Evolutionary conservation across 352 stramenopile genomes (phyloP).

Genomic region (Phytophthora sojae): DNA sequence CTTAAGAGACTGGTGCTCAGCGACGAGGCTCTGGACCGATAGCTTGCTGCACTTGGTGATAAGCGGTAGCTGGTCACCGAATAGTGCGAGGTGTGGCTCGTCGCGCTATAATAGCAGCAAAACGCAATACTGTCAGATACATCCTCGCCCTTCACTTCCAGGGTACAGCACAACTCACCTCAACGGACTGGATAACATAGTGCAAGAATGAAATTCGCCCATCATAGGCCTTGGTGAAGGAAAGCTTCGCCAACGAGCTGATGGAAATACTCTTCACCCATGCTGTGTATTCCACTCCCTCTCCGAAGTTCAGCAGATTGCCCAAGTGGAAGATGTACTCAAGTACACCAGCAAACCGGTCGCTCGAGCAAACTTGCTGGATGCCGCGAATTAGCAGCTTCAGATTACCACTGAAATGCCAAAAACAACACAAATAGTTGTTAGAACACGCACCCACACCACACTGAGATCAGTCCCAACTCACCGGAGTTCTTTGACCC

Average conservation of each 20-base stretch:
- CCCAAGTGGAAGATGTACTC: conserved; percentile 78
- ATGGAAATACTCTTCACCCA: conserved; percentile 77
- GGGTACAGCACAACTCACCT: conserved; percentile 38
- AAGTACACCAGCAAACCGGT: conserved; percentile 66
- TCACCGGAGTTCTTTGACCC: conserved; percentile 77
- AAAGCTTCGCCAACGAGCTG: conserved; percentile 79
- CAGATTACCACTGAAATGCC: conserved; percentile 53
- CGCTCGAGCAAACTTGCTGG: conserved; percentile 74
- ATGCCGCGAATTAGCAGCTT: conserved; percentile 72
- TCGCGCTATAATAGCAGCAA: conserved; percentile 52
- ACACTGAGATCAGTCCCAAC: conserved; percentile 6
- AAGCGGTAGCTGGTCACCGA: conserved; percentile 68
- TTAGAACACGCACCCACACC: conserved; percentile 8
- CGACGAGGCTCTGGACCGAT: conserved; percentile 60
- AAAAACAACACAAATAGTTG: neutral
- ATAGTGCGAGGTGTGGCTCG: conserved; percentile 63
- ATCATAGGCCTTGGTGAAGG: conserved; percentile 82
- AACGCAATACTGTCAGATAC: conserved; percentile 4
- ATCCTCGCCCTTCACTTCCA: neutral
- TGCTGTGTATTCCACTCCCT: conserved; percentile 50
- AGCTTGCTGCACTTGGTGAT: conserved; percentile 75
- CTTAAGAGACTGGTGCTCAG: conserved; percentile 68
- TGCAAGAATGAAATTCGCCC: conserved; percentile 80
- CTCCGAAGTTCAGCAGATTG: conserved; percentile 76
- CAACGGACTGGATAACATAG: conserved; percentile 80